These are phyloP conservation scores for Termitomyces bulborhizus DNA, from an alignment of 768 basidiomycete genomes.

Conservation along the genomic window DNA sequence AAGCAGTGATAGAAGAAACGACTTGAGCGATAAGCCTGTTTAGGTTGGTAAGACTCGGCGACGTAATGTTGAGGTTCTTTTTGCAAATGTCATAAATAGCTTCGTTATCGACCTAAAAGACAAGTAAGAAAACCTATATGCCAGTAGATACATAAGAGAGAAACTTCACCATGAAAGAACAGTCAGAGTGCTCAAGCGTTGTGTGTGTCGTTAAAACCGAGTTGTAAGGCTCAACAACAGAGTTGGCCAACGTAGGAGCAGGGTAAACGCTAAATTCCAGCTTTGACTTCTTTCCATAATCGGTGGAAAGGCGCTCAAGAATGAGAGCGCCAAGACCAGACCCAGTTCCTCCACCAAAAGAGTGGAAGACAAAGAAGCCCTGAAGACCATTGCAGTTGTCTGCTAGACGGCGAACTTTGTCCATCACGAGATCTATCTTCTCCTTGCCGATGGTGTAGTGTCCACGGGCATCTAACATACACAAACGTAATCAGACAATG, in stretches of 20 bases:
- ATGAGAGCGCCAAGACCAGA: slow-evolving; percentile 97
- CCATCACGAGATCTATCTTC: slow-evolving; percentile 93
- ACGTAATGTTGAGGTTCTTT: slow-evolving; percentile 79
- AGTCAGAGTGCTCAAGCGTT: slow-evolving; percentile 97
- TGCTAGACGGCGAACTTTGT: slow-evolving; percentile 89
- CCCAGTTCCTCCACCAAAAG: slow-evolving; percentile 98
- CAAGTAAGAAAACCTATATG: slow-evolving; percentile 3
- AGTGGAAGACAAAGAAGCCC: slow-evolving; percentile 99
- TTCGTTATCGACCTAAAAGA: slow-evolving; percentile 69
- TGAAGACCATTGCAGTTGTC: slow-evolving; percentile 97
- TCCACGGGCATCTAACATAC: slow-evolving; percentile 79
- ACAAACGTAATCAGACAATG: slow-evolving; percentile 2
- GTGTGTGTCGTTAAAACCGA: slow-evolving; percentile 96
- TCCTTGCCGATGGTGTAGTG: slow-evolving; percentile 99
- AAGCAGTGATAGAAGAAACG: slow-evolving; percentile 96
- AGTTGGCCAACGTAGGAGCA: slow-evolving; percentile 87
- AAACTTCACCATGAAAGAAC: slow-evolving; percentile 88
- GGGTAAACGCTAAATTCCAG: slow-evolving; percentile 98
- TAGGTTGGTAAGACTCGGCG: slow-evolving; percentile 88
- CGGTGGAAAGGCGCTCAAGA: slow-evolving; percentile 90
- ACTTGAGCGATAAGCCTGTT: slow-evolving; percentile 98
- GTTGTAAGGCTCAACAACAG: slow-evolving; percentile 98
- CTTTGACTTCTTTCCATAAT: slow-evolving; percentile 99
- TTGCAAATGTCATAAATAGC: slow-evolving; percentile 99
- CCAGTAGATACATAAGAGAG: not conserved